Percentiles rank a stretch among this genome's conserved stretches.
phyloP scores from a whole-genome alignment of 805 yeast genomes.

The Phaffomyces thermotolerans region DNA sequence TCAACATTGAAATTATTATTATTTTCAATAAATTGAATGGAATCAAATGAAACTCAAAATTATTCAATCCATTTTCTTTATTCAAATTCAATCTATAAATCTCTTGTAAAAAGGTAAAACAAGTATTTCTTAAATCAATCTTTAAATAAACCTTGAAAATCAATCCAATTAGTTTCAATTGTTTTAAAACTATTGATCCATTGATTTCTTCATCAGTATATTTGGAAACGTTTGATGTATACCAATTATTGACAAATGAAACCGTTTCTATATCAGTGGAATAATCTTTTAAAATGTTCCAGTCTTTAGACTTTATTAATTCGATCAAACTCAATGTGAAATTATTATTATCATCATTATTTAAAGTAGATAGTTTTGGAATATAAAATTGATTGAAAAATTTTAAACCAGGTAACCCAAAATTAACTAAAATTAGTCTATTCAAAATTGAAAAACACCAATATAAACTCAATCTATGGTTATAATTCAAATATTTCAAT shows the following conservation, averaged over 20 bases:
- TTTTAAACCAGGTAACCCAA: constrained; percentile 20
- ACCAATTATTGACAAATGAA: constrained; percentile 29
- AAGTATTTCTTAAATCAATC: constrained; percentile 11
- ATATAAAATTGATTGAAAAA: constrained; percentile 24
- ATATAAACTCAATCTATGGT: constrained; percentile 31
- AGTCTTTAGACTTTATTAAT: constrained; percentile 5
- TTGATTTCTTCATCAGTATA: constrained; percentile 20
- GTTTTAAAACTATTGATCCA: constrained; percentile 4
- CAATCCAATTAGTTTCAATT: constrained; percentile 6
- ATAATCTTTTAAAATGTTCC: constrained; percentile 9
- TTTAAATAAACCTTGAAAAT: constrained; percentile 14
- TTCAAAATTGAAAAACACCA: constrained; percentile 36
- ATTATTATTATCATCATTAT: constrained; percentile 11
- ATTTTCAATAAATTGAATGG: constrained; percentile 23
- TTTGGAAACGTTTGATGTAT: constrained; percentile 22
- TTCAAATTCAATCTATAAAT: constrained; percentile 6
- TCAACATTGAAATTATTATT: constrained; percentile 16
- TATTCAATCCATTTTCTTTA: constrained; percentile 18
- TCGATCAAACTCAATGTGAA: constrained; percentile 9
- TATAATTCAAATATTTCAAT: constrained; percentile 8
- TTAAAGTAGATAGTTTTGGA: constrained; percentile 22
- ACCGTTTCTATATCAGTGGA: constrained; percentile 2
- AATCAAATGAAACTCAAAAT: constrained; percentile 23
- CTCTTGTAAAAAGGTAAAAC: constrained; percentile 12
- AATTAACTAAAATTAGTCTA: constrained; percentile 13